A percentile compares a stretch with the other conserved stretches of the same genome.
Conservation (phyloP, 2,329 filamentous ascomycete species). For the Cladophialophora chaetospira region DNA sequence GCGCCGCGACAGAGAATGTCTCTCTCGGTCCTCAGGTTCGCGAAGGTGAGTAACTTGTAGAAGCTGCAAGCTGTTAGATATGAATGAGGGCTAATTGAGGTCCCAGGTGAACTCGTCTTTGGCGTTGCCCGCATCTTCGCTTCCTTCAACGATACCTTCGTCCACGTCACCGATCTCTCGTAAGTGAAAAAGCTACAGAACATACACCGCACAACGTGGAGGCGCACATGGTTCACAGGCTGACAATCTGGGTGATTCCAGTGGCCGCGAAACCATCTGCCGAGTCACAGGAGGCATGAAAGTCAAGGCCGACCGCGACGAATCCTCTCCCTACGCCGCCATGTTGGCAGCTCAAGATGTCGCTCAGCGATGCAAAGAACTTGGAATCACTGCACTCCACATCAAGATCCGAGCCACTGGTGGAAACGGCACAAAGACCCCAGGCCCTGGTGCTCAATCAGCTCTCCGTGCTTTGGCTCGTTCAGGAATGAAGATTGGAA, state of each 20-base stretch:
- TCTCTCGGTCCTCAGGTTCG: slow-evolving; percentile 94
- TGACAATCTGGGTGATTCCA: slow-evolving; percentile 72
- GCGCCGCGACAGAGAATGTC: slow-evolving; percentile 91
- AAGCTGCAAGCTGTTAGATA: not conserved
- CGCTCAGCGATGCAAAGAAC: slow-evolving; percentile 83
- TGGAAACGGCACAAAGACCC: slow-evolving; percentile 99
- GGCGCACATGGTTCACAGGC: slow-evolving; percentile 50
- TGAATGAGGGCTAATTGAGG: slow-evolving; percentile 24
- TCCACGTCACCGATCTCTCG: slow-evolving; percentile 99
- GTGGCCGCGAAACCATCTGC: slow-evolving; percentile 99
- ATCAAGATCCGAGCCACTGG: slow-evolving; percentile 99
- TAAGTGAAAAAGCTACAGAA: slow-evolving; percentile 52
- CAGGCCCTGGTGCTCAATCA: slow-evolving; percentile 97
- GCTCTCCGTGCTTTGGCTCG: slow-evolving; percentile 97
- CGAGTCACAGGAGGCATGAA: slow-evolving; percentile 99
- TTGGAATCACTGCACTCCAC: slow-evolving; percentile 93
- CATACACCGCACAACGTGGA: not conserved
- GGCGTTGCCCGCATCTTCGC: slow-evolving; percentile 98
- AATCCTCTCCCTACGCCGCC: slow-evolving; percentile 99
- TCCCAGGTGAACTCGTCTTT: slow-evolving; percentile 88
- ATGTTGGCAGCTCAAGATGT: slow-evolving; percentile 99
- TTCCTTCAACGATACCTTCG: slow-evolving; percentile 90
- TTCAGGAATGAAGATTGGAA: slow-evolving; percentile 99
- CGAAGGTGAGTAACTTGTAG: slow-evolving; percentile 68
- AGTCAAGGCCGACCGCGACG: slow-evolving; percentile 99